A percentile compares a stretch with the other conserved stretches of the same genome.
Conservation (phyloP, 2,329 filamentous ascomycete genomes). For the Phaeosphaeria sp. region DNA sequence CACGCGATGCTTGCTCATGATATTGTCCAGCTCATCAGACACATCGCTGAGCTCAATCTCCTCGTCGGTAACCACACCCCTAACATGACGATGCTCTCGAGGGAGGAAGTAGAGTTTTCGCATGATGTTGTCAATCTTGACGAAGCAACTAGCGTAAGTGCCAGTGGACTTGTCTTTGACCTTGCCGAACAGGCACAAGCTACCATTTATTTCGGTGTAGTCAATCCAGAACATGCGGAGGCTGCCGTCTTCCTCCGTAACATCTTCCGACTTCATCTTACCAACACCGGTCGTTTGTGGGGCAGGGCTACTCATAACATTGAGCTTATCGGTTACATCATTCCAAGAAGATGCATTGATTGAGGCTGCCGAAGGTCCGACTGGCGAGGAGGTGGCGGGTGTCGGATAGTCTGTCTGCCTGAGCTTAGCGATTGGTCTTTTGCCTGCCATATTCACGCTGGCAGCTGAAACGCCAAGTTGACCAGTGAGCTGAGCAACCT, state of each 20-base stretch:
- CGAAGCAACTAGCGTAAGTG: conserved; percentile 85
- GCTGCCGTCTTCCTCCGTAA: conserved; percentile 91
- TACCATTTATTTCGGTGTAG: conserved; percentile 91
- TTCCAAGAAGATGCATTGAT: conserved; percentile 87
- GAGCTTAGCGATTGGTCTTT: conserved; percentile 74
- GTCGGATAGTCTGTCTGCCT: conserved; percentile 73
- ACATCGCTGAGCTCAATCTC: conserved; percentile 87
- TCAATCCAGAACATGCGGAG: conserved; percentile 97
- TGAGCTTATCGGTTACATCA: conserved; percentile 81
- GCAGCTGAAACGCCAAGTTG: conserved; percentile 66
- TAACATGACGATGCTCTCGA: conserved; percentile 66
- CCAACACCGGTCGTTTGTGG: conserved; percentile 70
- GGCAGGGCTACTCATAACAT: conserved; percentile 78
- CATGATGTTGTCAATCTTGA: conserved; percentile 93
- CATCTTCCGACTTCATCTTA: conserved; percentile 82
- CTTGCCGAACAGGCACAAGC: conserved; percentile 93
- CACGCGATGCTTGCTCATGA: conserved; percentile 88
- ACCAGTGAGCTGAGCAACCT: conserved; percentile 78
- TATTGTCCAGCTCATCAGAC: conserved; percentile 82
- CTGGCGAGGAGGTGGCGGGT: conserved; percentile 78
- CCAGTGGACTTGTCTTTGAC: conserved; percentile 86
- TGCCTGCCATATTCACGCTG: conserved; percentile 85
- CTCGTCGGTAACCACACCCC: conserved; percentile 74
- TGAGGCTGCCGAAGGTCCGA: conserved; percentile 61
- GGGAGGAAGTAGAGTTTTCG: conserved; percentile 94